These are phyloP conservation scores for Dryas octopetala DNA, from an alignment of 306 rosid genomes.

Conservation along the genomic window DNA sequence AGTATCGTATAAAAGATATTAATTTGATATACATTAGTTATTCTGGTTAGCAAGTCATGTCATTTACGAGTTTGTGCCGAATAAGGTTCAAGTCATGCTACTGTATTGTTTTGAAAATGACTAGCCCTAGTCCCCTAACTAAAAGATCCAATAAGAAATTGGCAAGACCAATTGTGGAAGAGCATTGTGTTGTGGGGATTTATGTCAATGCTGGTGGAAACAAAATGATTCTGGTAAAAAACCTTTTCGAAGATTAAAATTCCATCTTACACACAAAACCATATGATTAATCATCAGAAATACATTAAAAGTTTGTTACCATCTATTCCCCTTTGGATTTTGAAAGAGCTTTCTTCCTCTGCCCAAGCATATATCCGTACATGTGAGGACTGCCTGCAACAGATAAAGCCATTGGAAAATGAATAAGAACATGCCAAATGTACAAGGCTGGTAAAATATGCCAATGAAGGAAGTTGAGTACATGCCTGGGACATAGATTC, in stretches of 20 bases:
- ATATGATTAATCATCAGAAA: conserved; percentile 17
- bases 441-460: neutral
- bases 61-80: too few relatives aligned
- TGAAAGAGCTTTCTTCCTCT: conserved; percentile 73
- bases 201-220: neutral
- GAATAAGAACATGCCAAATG: conserved; percentile 2
- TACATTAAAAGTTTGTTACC: conserved; percentile 12
- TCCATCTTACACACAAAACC: conserved; percentile 13
- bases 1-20: too few relatives aligned
- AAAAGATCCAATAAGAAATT: too few relatives aligned
- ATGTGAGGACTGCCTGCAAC: conserved; percentile 74
- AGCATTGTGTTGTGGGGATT: too few relatives aligned
- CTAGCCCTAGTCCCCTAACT: too few relatives aligned
- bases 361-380: conserved; percentile 71
- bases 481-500: conserved; percentile 69
- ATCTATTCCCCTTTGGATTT: conserved; percentile 55
- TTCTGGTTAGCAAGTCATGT: too few relatives aligned
- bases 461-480: conserved; percentile 24
- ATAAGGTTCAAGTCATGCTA: too few relatives aligned
- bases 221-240: neutral
- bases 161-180: too few relatives aligned
- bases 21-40: too few relatives aligned
- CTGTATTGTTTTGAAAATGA: too few relatives aligned
- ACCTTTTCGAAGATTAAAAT: neutral
- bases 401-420: conserved; percentile 17